A percentile compares a stretch with the other conserved stretches of the same genome.
These are phyloP conservation scores for Microcos paniculata DNA, from an alignment of 345 rosid species.

Conservation along the genomic window DNA sequence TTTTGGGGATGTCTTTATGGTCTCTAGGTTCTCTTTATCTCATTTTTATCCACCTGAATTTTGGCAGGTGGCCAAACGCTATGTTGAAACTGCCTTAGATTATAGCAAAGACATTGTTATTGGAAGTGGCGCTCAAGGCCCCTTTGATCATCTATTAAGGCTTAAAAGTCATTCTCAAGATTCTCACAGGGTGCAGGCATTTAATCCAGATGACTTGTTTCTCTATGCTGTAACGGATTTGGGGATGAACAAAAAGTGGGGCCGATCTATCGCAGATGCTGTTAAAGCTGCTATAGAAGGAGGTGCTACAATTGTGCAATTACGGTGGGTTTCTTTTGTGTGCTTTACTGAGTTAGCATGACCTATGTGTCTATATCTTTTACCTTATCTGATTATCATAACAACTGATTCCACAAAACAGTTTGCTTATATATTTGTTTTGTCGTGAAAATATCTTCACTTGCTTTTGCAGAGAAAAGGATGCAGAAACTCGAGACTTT, in stretches of 20 bases:
- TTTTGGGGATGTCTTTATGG: not conserved
- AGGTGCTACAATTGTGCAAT: slow-evolving; percentile 87
- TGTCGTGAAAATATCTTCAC: not conserved
- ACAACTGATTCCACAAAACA: not conserved
- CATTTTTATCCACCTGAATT: slow-evolving; percentile 13
- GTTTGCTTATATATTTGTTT: not conserved
- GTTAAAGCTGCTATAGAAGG: slow-evolving; percentile 81
- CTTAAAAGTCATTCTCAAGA: slow-evolving; percentile 45
- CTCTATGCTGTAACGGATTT: slow-evolving; percentile 91
- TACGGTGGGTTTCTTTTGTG: slow-evolving; percentile 51
- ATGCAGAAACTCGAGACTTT: slow-evolving; percentile 59
- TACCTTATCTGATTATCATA: not conserved
- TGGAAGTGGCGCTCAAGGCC: slow-evolving; percentile 91
- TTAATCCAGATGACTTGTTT: slow-evolving; percentile 67
- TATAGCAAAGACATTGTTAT: slow-evolving; percentile 80
- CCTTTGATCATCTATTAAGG: slow-evolving; percentile 77
- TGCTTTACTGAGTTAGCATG: not conserved
- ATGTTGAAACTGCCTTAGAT: slow-evolving; percentile 52
- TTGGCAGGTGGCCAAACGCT: slow-evolving; percentile 75
- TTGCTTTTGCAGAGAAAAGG: slow-evolving; percentile 61
- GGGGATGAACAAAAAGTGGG: slow-evolving; percentile 81
- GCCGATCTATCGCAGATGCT: slow-evolving; percentile 55
- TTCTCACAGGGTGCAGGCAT: slow-evolving; percentile 29
- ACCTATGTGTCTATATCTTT: not conserved
- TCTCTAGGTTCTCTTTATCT: not conserved